A percentile compares a stretch with the other conserved stretches of the same genome.
These are phyloP conservation scores for Malassezia furfur DNA, from an alignment of 1,284 basidiomycete species.

Conservation along the genomic window DNA sequence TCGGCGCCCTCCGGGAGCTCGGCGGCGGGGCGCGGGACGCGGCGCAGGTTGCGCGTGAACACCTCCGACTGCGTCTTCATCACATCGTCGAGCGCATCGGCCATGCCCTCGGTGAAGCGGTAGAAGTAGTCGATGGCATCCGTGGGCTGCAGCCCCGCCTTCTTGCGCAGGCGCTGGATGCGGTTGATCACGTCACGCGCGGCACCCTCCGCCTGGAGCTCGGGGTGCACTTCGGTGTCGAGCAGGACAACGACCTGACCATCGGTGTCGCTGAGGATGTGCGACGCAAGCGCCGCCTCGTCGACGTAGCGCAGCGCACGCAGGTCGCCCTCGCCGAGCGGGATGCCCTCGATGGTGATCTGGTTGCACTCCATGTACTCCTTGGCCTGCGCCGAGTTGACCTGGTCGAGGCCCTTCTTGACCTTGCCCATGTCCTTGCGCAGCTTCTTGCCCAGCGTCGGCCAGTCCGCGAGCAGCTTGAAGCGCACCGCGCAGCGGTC, in stretches of 20 bases:
- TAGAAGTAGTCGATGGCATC: slow-evolving; percentile 90
- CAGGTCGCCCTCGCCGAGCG: slow-evolving; percentile 78
- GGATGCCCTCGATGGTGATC: slow-evolving; percentile 78
- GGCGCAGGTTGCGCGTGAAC: slow-evolving; percentile 68
- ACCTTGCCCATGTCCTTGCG: slow-evolving; percentile 86
- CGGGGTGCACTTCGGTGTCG: slow-evolving; percentile 75
- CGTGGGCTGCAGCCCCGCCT: slow-evolving; percentile 83
- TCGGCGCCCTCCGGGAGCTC: slow-evolving; percentile 50
- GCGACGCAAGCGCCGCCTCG: slow-evolving; percentile 50
- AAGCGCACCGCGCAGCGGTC: slow-evolving; percentile 76
- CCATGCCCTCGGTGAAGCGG: slow-evolving; percentile 63
- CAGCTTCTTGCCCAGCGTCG: slow-evolving; percentile 83
- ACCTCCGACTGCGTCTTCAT: slow-evolving; percentile 63
- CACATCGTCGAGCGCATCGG: slow-evolving; percentile 58
- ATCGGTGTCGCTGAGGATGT: slow-evolving; percentile 76
- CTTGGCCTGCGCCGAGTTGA: slow-evolving; percentile 76
- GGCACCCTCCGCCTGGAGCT: slow-evolving; percentile 77
- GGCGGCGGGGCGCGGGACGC: slow-evolving; percentile 39
- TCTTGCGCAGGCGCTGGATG: slow-evolving; percentile 90
- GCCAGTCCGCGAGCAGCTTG: slow-evolving; percentile 87
- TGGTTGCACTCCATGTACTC: slow-evolving; percentile 65
- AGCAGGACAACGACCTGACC: slow-evolving; percentile 88
- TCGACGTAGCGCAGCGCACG: slow-evolving; percentile 85
- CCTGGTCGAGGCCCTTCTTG: slow-evolving; percentile 71
- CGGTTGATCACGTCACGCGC: slow-evolving; percentile 85